Conservation (phyloP, 805 yeast genomes). For the Candida lessepsii region DNA sequence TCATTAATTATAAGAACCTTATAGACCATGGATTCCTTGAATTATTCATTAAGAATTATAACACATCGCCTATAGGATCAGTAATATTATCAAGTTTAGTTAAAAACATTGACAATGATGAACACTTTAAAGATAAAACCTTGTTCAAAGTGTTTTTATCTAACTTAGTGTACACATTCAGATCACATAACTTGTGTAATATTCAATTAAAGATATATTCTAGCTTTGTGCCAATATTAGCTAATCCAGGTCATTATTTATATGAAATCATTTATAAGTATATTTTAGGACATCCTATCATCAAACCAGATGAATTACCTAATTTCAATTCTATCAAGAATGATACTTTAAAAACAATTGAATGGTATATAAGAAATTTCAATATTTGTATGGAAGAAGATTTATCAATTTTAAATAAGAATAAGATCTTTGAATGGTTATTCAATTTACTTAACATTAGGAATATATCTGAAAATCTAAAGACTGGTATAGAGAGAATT, state of each 20-base stretch:
- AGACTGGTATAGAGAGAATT: slow-evolving; percentile 39
- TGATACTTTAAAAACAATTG: slow-evolving; percentile 53
- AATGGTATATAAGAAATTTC: slow-evolving; percentile 52
- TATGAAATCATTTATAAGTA: slow-evolving; percentile 71
- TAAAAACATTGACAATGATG: slow-evolving; percentile 35
- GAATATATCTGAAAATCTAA: slow-evolving; percentile 40
- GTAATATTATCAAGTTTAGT: slow-evolving; percentile 46
- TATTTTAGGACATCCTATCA: slow-evolving; percentile 55
- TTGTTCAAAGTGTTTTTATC: slow-evolving; percentile 54
- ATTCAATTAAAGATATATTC: slow-evolving; percentile 57
- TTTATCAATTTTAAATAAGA: slow-evolving; percentile 49
- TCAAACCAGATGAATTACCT: slow-evolving; percentile 45
- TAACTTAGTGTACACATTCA: slow-evolving; percentile 41
- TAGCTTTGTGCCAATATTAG: slow-evolving; percentile 53
- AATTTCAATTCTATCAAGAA: slow-evolving; percentile 39
- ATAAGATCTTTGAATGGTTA: slow-evolving; percentile 66
- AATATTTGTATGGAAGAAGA: slow-evolving; percentile 32
- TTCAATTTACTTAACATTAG: slow-evolving; percentile 55
- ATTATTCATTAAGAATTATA: slow-evolving; percentile 46
- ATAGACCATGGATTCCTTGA: slow-evolving; percentile 57
- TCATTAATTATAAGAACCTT: slow-evolving; percentile 53
- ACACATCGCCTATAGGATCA: slow-evolving; percentile 37
- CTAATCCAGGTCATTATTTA: slow-evolving; percentile 69
- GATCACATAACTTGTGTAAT: slow-evolving; percentile 13
- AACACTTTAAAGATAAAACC: slow-evolving; percentile 52